Conservation (phyloP, 1,284 basidiomycete genomes). For the Moniliella sp. region DNA sequence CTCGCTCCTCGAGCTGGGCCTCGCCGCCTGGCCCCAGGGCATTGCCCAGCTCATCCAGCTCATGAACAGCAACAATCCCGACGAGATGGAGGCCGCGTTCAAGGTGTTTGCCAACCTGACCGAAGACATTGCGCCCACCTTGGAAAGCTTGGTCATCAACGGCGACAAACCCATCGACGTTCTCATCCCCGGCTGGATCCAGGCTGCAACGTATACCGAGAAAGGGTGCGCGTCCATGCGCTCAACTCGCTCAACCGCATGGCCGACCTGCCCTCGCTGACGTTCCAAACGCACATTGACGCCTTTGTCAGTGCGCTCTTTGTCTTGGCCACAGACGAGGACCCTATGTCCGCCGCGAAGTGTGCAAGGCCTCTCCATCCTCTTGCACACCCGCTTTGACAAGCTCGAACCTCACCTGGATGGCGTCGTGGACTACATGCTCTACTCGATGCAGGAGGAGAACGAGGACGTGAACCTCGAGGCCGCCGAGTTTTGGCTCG, state of each 20-base stretch:
- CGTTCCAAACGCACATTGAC: conserved; percentile 67
- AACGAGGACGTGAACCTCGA: conserved; percentile 45
- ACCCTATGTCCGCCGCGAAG: conserved; percentile 73
- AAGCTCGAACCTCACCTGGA: conserved; percentile 87
- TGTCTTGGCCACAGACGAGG: conserved; percentile 81
- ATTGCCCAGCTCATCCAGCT: conserved; percentile 20
- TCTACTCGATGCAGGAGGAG: conserved; percentile 89
- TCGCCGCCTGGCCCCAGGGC: conserved; percentile 25
- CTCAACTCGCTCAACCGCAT: conserved; percentile 85
- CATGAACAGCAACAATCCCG: conserved; percentile 14
- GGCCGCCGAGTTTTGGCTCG: conserved; percentile 98
- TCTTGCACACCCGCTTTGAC: conserved; percentile 75
- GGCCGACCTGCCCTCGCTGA: conserved; percentile 48
- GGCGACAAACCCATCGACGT: conserved; percentile 27
- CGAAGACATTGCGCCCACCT: conserved; percentile 83
- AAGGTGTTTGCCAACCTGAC: conserved; percentile 83
- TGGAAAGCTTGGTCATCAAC: conserved; percentile 68
- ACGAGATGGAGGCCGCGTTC: conserved; percentile 50
- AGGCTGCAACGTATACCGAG: conserved; percentile 49
- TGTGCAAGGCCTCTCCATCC: conserved; percentile 86
- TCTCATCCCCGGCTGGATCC: conserved; percentile 62
- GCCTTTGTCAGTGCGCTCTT: conserved; percentile 76
- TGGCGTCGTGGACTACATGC: conserved; percentile 93
- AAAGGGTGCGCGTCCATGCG: conserved; percentile 69
- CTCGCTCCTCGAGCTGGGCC: conserved; percentile 27